Conservation (phyloP, 2,329 filamentous ascomycete species). For the Madurella fahalii region DNA sequence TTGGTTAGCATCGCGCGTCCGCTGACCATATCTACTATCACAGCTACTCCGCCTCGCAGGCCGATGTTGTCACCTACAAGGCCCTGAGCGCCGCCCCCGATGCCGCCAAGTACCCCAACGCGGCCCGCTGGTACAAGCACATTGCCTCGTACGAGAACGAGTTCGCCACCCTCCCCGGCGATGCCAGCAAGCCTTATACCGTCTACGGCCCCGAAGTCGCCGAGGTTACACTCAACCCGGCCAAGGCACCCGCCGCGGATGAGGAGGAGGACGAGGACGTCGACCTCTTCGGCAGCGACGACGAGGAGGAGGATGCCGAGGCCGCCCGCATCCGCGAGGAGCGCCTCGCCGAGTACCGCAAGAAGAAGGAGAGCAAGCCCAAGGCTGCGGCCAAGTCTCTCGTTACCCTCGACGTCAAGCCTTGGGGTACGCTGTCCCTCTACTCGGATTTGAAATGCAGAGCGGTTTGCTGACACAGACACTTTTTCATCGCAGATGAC, state of each 20-base stretch:
- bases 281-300: conserved; percentile 89
- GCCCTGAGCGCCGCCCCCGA: conserved; percentile 72
- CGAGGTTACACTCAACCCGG: conserved; percentile 77
- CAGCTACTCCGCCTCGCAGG: conserved; percentile 72
- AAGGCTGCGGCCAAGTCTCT: conserved; percentile 95
- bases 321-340: conserved; percentile 79
- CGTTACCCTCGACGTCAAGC: conserved; percentile 95
- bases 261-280: conserved; percentile 77
- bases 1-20: background rate
- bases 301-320: conserved; percentile 91
- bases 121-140: conserved; percentile 98
- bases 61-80: conserved; percentile 95
- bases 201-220: conserved; percentile 82
- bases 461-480: background rate
- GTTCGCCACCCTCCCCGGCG: conserved; percentile 85
- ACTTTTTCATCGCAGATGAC: conserved; percentile 57
- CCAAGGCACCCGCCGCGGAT: conserved; percentile 69
- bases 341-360: conserved; percentile 87
- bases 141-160: conserved; percentile 88
- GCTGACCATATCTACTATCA: conserved; percentile 5
- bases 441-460: too few species aligned
- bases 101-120: conserved; percentile 84
- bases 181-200: conserved; percentile 83
- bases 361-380: conserved; percentile 92
- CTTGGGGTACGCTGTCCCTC: conserved; percentile 73